Percentiles rank a stretch among this genome's conserved stretches.
phyloP scores from a whole-genome alignment of 495 filamentous ascomycete genomes.

The Hypoxylon crocopeplum region DNA sequence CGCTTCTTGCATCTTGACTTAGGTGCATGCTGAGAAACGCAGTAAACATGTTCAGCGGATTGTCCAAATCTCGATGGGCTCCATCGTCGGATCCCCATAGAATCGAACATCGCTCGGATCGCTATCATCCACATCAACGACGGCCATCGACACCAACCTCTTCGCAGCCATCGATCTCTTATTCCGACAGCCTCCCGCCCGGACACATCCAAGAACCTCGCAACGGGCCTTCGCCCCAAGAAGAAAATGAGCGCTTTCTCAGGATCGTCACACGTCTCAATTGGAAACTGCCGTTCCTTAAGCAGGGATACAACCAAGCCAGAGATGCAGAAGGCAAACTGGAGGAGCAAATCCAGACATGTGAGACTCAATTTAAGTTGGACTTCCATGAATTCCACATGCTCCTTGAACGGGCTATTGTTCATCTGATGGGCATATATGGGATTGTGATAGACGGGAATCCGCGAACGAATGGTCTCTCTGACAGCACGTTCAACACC shows the following conservation, averaged over 20 bases:
- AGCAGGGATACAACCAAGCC: slow-evolving; percentile 57
- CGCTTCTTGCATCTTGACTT: no score
- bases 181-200: no score
- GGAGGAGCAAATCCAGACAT: slow-evolving; percentile 44
- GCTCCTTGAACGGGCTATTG: slow-evolving; percentile 67
- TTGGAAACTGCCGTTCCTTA: slow-evolving; percentile 67
- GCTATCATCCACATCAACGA: no score
- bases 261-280: slow-evolving; percentile 63
- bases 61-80: no score
- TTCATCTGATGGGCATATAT: slow-evolving; percentile 63
- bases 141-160: no score
- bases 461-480: not conserved
- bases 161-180: no score
- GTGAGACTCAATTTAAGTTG: slow-evolving; percentile 71
- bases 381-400: slow-evolving; percentile 77
- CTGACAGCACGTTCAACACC: slow-evolving; percentile 6
- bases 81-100: no score
- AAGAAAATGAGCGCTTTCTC: slow-evolving; percentile 60
- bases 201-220: no score
- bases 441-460: slow-evolving; percentile 9
- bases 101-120: no score
- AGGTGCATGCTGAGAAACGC: no score
- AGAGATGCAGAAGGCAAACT: slow-evolving; percentile 40
- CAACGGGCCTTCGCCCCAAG: slow-evolving; percentile 41
- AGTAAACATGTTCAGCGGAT: no score